Evolutionary conservation across 495 filamentous ascomycete species (phyloP), one percentile per base, ranked within the genome.

Genomic region (Alectoria sarmentosa): DNA sequence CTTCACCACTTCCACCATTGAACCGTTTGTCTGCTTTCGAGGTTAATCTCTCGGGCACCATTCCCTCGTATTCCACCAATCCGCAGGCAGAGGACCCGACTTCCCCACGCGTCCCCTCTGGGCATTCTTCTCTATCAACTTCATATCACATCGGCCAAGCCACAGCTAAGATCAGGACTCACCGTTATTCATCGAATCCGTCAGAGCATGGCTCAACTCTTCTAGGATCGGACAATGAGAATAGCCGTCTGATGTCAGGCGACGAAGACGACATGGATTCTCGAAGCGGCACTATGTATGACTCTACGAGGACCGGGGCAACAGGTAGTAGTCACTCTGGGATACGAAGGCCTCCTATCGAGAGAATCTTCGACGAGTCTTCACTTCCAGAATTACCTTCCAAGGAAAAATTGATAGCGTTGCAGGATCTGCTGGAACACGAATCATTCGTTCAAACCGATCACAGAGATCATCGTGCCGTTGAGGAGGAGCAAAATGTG

Each of bases 281-380:
- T 34, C 83, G 89, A 75, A 96, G 89, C 69, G 94, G 97, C 68
- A 93, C 90, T 9, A 84, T 92, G 56, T 98, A 90, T 76, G 94
- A 98, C 73, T 97, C 92, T 21, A 78, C 94, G 66, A 87, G 91
- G 63, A 96, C 93, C 13, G 83, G 87, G 58, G 84, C 86, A 32
- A 95, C 92, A 10, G 84, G 75, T 63, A 80, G 77, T 63, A 84
- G 81, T 69, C 70, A 71, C 56, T 77, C 78, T 17, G 80, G 79
- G 38, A 64, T 77, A 48, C 76, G 82, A 61, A 78, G 81, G 30
- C 78, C 84, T 57, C 86, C 87, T 5, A 82, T 96, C 36, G 91
- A 97, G 64, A 88, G 85, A 3, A 90, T 97, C 76, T 97, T 97
- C 76, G 86, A 96, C 74, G 86, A 90, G 61, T 86, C 86, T 21